phyloP scores from a whole-genome alignment of 371 early-diverging fungal species.

The Actinomortierella wolfii region DNA sequence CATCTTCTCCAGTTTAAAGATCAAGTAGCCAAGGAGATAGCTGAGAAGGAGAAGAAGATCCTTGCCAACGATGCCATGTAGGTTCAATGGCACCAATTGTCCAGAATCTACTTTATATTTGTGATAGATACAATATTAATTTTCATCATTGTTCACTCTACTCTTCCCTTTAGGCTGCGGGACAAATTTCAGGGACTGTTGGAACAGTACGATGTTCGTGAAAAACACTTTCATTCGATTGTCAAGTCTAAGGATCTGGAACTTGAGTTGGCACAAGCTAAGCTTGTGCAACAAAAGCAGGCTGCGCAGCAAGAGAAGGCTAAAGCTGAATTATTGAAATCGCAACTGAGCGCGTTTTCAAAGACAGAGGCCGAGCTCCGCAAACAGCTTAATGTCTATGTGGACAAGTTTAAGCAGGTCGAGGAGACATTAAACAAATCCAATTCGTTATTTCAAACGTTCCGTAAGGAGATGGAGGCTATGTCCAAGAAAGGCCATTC shows the following conservation, averaged over 20 bases:
- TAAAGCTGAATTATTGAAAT: conserved; percentile 41
- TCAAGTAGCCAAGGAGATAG: conserved; percentile 47
- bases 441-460: conserved; percentile 62
- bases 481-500: conserved; percentile 62
- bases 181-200: conserved; percentile 56
- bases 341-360: conserved; percentile 51
- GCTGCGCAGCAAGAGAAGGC: conserved; percentile 43
- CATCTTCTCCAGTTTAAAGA: conserved; percentile 50
- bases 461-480: conserved; percentile 66
- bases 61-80: conserved; percentile 28
- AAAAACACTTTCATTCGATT: conserved; percentile 60
- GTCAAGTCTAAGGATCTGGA: conserved; percentile 59
- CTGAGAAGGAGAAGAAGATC: conserved; percentile 24
- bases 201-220: conserved; percentile 63
- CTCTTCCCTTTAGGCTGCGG: conserved; percentile 47
- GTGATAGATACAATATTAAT: too few species aligned
- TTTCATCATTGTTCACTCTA: not conserved
- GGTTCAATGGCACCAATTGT: too few species aligned
- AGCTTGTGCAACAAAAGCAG: conserved; percentile 52
- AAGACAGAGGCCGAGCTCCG: conserved; percentile 61
- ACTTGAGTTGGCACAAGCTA: conserved; percentile 55
- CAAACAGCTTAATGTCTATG: conserved; percentile 58
- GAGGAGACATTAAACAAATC: conserved; percentile 67
- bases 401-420: conserved; percentile 67
- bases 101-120: too few species aligned